Conservation (phyloP, 2,329 filamentous ascomycete genomes). For the Colletotrichum chlorophyti region DNA sequence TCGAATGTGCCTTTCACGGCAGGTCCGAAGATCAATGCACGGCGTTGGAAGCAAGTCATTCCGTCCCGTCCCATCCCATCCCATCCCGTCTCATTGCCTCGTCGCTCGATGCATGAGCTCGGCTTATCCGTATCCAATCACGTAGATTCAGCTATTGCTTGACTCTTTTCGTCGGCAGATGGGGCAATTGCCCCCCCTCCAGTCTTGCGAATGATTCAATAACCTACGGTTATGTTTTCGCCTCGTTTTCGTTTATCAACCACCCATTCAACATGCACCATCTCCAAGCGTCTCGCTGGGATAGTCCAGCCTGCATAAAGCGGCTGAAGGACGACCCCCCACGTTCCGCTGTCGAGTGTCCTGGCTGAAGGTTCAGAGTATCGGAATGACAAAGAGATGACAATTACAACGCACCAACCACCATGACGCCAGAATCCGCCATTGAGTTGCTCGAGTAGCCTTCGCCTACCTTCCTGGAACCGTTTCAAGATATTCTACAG, state of each 20-base stretch:
- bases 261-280: too few relatives aligned
- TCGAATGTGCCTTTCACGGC: too few relatives aligned
- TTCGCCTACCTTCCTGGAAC: constrained; percentile 7
- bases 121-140: not conserved
- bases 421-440: not conserved
- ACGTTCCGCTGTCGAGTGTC: not conserved
- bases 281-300: too few relatives aligned
- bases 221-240: too few relatives aligned
- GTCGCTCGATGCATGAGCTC: constrained; percentile 15
- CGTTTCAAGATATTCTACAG: constrained; percentile 19
- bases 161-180: not conserved
- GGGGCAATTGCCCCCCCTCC: too few relatives aligned
- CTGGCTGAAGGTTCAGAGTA: not conserved
- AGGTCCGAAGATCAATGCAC: constrained; percentile 5
- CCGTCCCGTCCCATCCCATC: too few relatives aligned
- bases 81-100: too few relatives aligned
- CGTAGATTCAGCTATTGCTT: not conserved
- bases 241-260: too few relatives aligned
- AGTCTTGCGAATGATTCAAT: too few relatives aligned
- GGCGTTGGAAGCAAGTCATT: constrained; percentile 11
- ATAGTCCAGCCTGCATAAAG: too few relatives aligned
- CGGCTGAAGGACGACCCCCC: not conserved
- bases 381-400: constrained; percentile 9
- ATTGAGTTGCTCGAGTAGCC: constrained; percentile 9
- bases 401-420: not conserved